Percentiles rank a stretch among this genome's conserved stretches.
Conservation (phyloP, 495 filamentous ascomycete species). For the Hyaloscypha finlandica region DNA sequence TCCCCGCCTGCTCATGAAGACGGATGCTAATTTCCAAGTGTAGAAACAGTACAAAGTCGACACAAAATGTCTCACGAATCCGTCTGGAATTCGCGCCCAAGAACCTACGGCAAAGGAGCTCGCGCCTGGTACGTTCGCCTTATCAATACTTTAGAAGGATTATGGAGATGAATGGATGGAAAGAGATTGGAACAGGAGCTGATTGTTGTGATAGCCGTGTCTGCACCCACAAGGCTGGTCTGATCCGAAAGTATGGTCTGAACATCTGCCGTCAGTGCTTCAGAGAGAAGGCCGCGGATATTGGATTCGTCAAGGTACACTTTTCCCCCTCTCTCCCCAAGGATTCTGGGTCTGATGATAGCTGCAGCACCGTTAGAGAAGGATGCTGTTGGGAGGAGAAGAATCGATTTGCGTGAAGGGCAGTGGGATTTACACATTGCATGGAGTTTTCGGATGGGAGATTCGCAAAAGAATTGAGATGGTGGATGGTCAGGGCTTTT, state of each 20-base stretch:
- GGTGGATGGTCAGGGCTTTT: neutral
- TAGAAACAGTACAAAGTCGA: conserved; percentile 13
- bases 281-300: conserved; percentile 92
- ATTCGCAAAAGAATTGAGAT: neutral
- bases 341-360: conserved; percentile 18
- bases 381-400: conserved; percentile 6
- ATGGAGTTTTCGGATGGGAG: conserved; percentile 32
- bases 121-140: conserved; percentile 72
- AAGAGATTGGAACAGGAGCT: conserved; percentile 23
- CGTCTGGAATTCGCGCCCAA: conserved; percentile 98
- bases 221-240: conserved; percentile 91
- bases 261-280: conserved; percentile 99
- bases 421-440: conserved; percentile 33
- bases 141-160: neutral
- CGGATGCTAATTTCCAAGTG: conserved; percentile 42
- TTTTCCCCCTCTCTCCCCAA: neutral
- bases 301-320: conserved; percentile 96
- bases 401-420: conserved; percentile 24
- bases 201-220: conserved; percentile 67
- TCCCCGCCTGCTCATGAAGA: conserved; percentile 1
- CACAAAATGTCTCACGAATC: conserved; percentile 91
- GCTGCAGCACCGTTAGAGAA: conserved; percentile 56
- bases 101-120: conserved; percentile 93
- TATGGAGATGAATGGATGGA: conserved; percentile 15
- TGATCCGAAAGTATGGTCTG: conserved; percentile 98